Conservation (phyloP, 306 rosid genomes). For the Lupinus albus region DNA sequence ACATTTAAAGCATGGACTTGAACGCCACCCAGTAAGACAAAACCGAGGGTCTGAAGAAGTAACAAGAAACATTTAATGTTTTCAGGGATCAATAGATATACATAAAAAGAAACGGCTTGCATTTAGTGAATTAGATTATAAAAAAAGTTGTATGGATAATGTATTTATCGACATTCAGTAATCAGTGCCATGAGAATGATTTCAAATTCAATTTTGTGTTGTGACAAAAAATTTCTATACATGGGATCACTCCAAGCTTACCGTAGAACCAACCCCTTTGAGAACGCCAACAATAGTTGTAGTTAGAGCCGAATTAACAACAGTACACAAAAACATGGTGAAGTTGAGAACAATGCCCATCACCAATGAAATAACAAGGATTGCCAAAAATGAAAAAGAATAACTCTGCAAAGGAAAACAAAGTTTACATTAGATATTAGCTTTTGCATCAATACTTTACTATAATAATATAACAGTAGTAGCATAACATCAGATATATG, state of each 20-base stretch:
- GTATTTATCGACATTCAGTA: not conserved
- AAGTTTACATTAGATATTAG: constrained; percentile 4
- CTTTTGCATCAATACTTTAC: not conserved
- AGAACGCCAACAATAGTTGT: constrained; percentile 97
- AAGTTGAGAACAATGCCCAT: constrained; percentile 92
- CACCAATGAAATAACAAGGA: constrained; percentile 77
- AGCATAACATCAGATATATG: constrained; percentile 24
- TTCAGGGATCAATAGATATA: not conserved
- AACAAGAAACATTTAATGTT: constrained; percentile 24
- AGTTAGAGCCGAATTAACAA: constrained; percentile 90
- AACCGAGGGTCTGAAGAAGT: constrained; percentile 78
- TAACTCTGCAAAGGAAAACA: constrained; percentile 64
- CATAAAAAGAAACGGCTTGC: constrained; percentile 1
- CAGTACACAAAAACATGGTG: constrained; percentile 98
- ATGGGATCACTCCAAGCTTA: constrained; percentile 45
- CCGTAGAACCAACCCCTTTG: constrained; percentile 97
- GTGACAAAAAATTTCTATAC: constrained; percentile 31
- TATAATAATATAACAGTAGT: not conserved
- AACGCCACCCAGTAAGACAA: constrained; percentile 81
- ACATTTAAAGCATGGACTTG: constrained; percentile 84
- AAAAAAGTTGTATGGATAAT: not conserved
- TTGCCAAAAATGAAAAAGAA: constrained; percentile 73
- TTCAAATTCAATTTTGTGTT: constrained; percentile 20
- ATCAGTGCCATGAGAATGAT: constrained; percentile 2
- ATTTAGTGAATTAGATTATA: not conserved